phyloP scores from a whole-genome alignment of 805 yeast genomes.

The Metschnikowia rubicola region DNA sequence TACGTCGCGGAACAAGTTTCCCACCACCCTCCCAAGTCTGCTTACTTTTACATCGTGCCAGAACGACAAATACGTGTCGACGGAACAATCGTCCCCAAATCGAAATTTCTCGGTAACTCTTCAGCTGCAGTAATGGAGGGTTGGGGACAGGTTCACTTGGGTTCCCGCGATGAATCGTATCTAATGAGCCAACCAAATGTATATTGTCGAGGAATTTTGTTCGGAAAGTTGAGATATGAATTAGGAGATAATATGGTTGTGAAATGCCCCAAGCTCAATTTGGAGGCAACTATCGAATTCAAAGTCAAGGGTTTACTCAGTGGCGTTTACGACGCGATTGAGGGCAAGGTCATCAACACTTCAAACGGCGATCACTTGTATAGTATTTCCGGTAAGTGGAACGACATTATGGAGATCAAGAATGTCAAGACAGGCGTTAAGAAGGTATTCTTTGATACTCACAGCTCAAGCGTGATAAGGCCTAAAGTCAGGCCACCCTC shows the following conservation, averaged over 20 bases:
- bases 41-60: conserved; percentile 87
- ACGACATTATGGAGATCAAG: conserved; percentile 72
- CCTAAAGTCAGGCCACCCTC: conserved; percentile 76
- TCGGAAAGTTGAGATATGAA: conserved; percentile 87
- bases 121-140: conserved; percentile 99
- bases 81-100: conserved; percentile 83
- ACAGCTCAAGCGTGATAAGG: conserved; percentile 44
- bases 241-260: conserved; percentile 89
- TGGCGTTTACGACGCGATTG: conserved; percentile 87
- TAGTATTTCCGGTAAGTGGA: conserved; percentile 89
- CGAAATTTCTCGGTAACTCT: conserved; percentile 88
- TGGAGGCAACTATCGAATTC: conserved; percentile 81
- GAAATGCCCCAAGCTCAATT: conserved; percentile 55
- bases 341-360: conserved; percentile 49
- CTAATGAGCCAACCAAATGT: conserved; percentile 92
- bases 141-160: conserved; percentile 62
- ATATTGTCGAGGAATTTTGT: conserved; percentile 88
- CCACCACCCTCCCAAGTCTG: conserved; percentile 97
- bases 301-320: conserved; percentile 92
- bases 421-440: conserved; percentile 43
- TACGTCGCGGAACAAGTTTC: conserved; percentile 93
- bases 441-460: conserved; percentile 44
- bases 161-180: conserved; percentile 71
- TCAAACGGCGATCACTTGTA: conserved; percentile 51
- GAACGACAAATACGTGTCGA: conserved; percentile 78